Evolutionary conservation across 331 rosid genomes (phyloP).

Genomic region (Saraca asoca): DNA sequence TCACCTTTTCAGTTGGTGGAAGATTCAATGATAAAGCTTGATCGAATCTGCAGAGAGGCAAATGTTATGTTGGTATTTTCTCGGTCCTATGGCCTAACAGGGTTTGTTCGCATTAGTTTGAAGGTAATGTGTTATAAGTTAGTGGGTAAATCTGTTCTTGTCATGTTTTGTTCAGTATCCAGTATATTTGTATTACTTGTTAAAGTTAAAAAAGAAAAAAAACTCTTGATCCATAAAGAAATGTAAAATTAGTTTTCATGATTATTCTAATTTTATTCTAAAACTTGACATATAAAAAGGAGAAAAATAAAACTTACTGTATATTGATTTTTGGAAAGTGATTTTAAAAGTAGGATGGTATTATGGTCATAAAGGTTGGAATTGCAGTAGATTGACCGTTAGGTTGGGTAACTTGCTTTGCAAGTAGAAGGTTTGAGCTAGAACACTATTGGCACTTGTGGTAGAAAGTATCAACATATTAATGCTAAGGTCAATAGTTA

Average conservation of each 20-base stretch:
- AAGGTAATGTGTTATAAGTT: constrained; percentile 52
- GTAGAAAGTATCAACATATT: not conserved
- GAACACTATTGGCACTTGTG: constrained; percentile 26
- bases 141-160: not conserved
- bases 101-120: constrained; percentile 86
- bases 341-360: constrained; percentile 28
- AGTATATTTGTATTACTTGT: not conserved
- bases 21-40: constrained; percentile 86
- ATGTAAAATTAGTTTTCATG: constrained; percentile 20
- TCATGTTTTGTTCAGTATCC: not conserved
- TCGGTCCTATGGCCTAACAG: constrained; percentile 96
- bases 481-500: no score
- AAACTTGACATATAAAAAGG: constrained; percentile 16
- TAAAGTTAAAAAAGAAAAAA: constrained; percentile 25
- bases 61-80: constrained; percentile 80
- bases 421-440: constrained; percentile 14
- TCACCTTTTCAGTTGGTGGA: constrained; percentile 71
- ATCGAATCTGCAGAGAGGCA: constrained; percentile 77
- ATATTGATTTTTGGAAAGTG: constrained; percentile 15
- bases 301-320: constrained; percentile 1
- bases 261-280: not conserved
- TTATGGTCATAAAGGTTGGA: no score
- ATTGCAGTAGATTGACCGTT: constrained; percentile 31
- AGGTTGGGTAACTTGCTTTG: constrained; percentile 23
- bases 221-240: constrained; percentile 8